Percentiles rank a stretch among this genome's conserved stretches.
phyloP scores from a whole-genome alignment of 352 stramenopile species.

The Blastocystis sp. region DNA sequence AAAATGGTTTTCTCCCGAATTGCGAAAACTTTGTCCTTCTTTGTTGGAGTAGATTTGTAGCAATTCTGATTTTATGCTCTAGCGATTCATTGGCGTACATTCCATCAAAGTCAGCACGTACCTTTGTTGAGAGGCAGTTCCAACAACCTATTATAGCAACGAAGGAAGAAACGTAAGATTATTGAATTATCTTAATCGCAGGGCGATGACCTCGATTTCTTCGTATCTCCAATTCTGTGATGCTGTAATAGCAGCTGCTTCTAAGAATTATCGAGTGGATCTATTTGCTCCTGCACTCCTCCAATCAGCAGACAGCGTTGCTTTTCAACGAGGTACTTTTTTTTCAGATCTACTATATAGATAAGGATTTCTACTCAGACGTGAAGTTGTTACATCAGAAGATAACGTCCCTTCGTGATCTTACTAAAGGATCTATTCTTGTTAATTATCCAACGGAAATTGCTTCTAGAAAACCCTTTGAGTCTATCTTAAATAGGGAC shows the following conservation, averaged over 20 bases:
- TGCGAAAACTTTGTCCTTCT: not conserved
- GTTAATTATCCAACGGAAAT: conserved; percentile 43
- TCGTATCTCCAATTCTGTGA: not conserved
- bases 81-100: conserved; percentile 3
- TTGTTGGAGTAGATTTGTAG: not conserved
- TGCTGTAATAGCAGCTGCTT: not conserved
- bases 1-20: conserved; percentile 37
- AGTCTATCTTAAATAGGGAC: not conserved
- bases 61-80: not conserved
- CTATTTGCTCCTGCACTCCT: not conserved
- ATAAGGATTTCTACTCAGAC: not conserved
- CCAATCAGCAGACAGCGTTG: not conserved
- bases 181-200: not conserved
- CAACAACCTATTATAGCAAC: not conserved
- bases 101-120: not conserved
- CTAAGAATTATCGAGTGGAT: not conserved
- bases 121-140: conserved; percentile 6
- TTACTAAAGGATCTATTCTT: not conserved
- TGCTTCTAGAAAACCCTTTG: not conserved
- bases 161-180: conserved; percentile 1
- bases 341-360: not conserved
- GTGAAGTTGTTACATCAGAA: not conserved
- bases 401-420: not conserved
- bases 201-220: not conserved
- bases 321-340: not conserved